phyloP scores from a whole-genome alignment of 2,329 filamentous ascomycete species.

The Cytospora leucostoma region DNA sequence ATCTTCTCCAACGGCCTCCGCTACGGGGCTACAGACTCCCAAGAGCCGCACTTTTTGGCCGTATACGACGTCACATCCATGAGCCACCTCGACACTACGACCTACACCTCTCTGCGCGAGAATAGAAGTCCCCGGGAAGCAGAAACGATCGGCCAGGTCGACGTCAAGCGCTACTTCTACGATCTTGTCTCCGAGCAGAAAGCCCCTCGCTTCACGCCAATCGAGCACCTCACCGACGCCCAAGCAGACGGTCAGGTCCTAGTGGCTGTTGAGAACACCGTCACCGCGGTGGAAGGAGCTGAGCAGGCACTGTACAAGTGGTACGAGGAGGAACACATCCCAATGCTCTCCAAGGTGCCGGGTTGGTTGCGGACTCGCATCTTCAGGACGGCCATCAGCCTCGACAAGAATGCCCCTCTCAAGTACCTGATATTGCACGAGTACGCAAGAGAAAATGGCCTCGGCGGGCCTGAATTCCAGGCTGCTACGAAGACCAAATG shows the following conservation, averaged over 20 bases:
- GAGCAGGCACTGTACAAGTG: conserved; percentile 62
- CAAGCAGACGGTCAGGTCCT: conserved; percentile 62
- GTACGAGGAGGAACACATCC: conserved; percentile 74
- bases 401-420: conserved; percentile 56
- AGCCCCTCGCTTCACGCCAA: conserved; percentile 56
- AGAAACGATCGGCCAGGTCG: conserved; percentile 55
- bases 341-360: conserved; percentile 70
- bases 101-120: conserved; percentile 67
- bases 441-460: conserved; percentile 65
- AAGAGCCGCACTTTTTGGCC: conserved; percentile 71
- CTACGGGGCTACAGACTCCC: conserved; percentile 67
- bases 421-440: conserved; percentile 72
- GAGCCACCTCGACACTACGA: conserved; percentile 66
- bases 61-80: conserved; percentile 81
- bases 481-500: conserved; percentile 65
- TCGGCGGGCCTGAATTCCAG: conserved; percentile 65
- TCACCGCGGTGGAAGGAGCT: conserved; percentile 53
- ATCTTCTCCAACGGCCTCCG: conserved; percentile 77
- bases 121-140: conserved; percentile 57
- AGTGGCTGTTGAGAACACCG: conserved; percentile 60
- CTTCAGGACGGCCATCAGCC: conserved; percentile 62
- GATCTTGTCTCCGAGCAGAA: conserved; percentile 63
- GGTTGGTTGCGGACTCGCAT: conserved; percentile 77
- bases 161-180: conserved; percentile 71
- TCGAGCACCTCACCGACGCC: conserved; percentile 61